phyloP scores from a whole-genome alignment of 139 green algal genomes.

The Spirogloea muscicola region DNA sequence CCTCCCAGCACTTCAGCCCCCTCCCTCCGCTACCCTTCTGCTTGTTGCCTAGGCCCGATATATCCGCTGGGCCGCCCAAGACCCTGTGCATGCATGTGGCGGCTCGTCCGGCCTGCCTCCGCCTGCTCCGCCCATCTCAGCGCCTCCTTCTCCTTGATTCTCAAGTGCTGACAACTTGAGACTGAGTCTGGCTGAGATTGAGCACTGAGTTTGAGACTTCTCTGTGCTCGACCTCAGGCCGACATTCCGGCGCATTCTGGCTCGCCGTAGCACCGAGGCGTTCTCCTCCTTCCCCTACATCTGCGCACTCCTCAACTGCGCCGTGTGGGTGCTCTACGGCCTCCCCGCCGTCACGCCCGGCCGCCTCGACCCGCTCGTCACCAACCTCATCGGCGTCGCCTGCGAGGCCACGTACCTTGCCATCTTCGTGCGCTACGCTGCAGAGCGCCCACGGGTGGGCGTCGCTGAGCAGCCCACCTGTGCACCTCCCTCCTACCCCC shows the following conservation, averaged over 20 bases:
- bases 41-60: too few relatives aligned
- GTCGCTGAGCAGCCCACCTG: not conserved
- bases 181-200: too few relatives aligned
- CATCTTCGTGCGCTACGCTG: conserved; percentile 21
- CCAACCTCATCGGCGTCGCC: conserved; percentile 23
- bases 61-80: too few relatives aligned
- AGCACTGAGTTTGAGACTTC: too few relatives aligned
- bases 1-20: too few relatives aligned
- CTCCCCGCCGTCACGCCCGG: conserved; percentile 36
- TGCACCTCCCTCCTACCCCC: not conserved
- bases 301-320: conserved; percentile 24
- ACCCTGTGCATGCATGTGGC: too few relatives aligned
- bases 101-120: too few relatives aligned
- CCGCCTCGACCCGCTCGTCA: conserved; percentile 19
- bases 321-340: conserved; percentile 26
- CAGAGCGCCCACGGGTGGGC: not conserved
- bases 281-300: conserved; percentile 35
- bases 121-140: too few relatives aligned
- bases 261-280: conserved; percentile 4
- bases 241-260: conserved; percentile 21
- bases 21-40: too few relatives aligned
- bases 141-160: too few relatives aligned
- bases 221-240: too few relatives aligned
- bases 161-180: too few relatives aligned
- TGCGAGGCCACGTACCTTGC: conserved; percentile 17